Evolutionary conservation across 2,329 filamentous ascomycete genomes (phyloP).

Genomic region (Pezicula neosporulosa): DNA sequence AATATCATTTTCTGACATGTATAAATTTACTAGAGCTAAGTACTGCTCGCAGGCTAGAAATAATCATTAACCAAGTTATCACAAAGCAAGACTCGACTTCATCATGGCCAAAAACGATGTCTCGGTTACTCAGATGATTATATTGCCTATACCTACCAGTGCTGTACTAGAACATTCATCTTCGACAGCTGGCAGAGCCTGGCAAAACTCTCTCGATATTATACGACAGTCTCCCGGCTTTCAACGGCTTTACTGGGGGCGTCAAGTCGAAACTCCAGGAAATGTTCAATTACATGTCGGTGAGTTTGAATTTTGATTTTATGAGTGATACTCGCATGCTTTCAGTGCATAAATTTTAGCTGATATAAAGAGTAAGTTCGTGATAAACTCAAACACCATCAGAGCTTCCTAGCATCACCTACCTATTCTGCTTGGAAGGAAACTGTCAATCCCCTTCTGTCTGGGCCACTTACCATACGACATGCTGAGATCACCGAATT

Average conservation of each 20-base stretch:
- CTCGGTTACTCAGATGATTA: constrained; percentile 1
- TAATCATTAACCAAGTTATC: no score
- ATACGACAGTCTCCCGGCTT: constrained; percentile 14
- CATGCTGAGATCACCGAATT: constrained; percentile 24
- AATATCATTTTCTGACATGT: no score
- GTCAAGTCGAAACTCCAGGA: constrained; percentile 24
- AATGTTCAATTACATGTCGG: constrained; percentile 29
- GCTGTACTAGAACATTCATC: background rate
- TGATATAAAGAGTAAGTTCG: background rate
- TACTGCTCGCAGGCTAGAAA: no score
- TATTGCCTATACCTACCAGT: background rate
- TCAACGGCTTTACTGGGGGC: constrained; percentile 27
- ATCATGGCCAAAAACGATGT: no score
- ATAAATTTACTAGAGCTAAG: no score
- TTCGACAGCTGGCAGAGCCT: background rate
- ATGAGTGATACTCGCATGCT: no score
- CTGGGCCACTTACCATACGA: constrained; percentile 9
- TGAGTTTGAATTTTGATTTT: constrained; percentile 8
- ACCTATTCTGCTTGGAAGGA: background rate
- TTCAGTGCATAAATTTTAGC: no score
- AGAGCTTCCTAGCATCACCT: background rate
- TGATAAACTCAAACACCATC: background rate
- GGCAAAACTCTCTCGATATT: background rate
- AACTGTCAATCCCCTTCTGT: constrained; percentile 10
- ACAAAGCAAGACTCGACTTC: no score